Evolutionary conservation across 805 yeast species (phyloP).

Genomic region (Yamadazyma olivae): DNA sequence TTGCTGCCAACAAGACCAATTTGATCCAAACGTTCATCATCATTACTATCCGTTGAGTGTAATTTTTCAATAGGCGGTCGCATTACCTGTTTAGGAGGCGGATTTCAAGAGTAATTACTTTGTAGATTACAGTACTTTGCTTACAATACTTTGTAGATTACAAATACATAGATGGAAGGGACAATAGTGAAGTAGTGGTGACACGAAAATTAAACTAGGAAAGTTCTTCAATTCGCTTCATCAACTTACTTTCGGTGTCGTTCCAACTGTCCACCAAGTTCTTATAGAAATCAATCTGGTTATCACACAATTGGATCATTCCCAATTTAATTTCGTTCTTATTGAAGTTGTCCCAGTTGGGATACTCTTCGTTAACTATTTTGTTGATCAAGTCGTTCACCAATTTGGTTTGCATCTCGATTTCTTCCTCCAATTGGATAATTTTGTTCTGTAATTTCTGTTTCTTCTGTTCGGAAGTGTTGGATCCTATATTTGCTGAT

Average conservation of each 20-base stretch:
- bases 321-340: slow-evolving; percentile 72
- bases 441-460: slow-evolving; percentile 41
- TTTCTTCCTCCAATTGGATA: slow-evolving; percentile 44
- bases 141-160: no score
- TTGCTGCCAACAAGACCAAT: slow-evolving; percentile 1
- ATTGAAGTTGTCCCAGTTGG: slow-evolving; percentile 76
- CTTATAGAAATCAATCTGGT: slow-evolving; percentile 70
- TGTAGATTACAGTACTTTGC: no score
- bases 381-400: slow-evolving; percentile 46
- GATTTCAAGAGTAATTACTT: no score
- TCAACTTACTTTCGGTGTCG: slow-evolving; percentile 41
- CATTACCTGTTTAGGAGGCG: no score
- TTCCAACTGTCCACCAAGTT: slow-evolving; percentile 71
- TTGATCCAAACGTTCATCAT: neutral
- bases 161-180: no score
- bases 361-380: slow-evolving; percentile 49
- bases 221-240: slow-evolving; percentile 23
- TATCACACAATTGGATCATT: slow-evolving; percentile 69
- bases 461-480: slow-evolving; percentile 43
- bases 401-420: slow-evolving; percentile 39
- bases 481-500: slow-evolving; percentile 36
- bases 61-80: neutral
- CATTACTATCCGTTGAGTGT: neutral
- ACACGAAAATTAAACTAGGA: neutral
- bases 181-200: no score